phyloP scores from a whole-genome alignment of 306 rosid genomes.

The Purshia tridentata region DNA sequence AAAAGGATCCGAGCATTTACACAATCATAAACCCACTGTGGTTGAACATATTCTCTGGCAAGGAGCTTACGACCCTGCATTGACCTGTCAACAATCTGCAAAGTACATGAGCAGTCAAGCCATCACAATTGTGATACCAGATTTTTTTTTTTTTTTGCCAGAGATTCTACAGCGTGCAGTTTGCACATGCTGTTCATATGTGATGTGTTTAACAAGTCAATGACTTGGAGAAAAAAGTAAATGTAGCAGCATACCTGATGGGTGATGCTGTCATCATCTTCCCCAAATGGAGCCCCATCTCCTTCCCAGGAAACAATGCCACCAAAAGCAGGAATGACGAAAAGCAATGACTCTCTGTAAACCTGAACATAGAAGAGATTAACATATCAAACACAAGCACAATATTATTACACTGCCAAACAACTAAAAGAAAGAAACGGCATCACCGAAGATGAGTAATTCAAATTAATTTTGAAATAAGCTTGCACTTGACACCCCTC shows the following conservation, averaged over 20 bases:
- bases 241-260: conserved; percentile 58
- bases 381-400: not conserved
- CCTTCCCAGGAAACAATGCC: conserved; percentile 96
- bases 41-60: conserved; percentile 88
- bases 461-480: not conserved
- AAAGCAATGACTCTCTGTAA: conserved; percentile 84
- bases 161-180: not conserved
- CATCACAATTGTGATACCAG: conserved; percentile 10
- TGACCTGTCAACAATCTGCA: conserved; percentile 83
- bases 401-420: not conserved
- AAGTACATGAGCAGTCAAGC: conserved; percentile 26
- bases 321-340: conserved; percentile 89
- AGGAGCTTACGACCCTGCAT: conserved; percentile 62
- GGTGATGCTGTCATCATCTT: conserved; percentile 69
- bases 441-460: too few relatives aligned
- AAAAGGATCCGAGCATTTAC: conserved; percentile 74
- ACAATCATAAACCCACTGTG: conserved; percentile 92
- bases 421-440: not conserved
- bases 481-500: not conserved
- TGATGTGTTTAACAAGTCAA: not conserved
- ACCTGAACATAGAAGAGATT: conserved; percentile 44
- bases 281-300: conserved; percentile 76
- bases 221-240: not conserved
- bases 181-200: not conserved
- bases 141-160: not conserved